Conservation (phyloP, 495 filamentous ascomycete genomes). For the Clohesyomyces aquaticus region DNA sequence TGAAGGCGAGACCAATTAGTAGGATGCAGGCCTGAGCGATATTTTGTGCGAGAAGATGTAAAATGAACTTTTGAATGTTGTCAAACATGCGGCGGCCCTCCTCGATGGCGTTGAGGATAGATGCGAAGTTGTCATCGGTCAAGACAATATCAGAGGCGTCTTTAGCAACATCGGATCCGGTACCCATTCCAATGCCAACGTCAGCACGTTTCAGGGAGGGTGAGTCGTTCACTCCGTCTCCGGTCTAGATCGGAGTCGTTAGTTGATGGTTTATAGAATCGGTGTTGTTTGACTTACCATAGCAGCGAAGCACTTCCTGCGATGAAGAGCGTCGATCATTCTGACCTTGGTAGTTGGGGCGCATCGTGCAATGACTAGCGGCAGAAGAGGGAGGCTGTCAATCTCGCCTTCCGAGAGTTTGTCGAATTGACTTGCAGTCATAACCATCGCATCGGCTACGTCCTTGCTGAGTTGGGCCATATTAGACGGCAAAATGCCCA, state of each 20-base stretch:
- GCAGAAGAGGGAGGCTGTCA: conserved; percentile 66
- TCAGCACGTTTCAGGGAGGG: conserved; percentile 80
- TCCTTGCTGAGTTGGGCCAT: conserved; percentile 42
- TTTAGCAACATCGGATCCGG: conserved; percentile 83
- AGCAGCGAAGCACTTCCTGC: conserved; percentile 66
- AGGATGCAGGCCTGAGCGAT: conserved; percentile 74
- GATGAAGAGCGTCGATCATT: conserved; percentile 76
- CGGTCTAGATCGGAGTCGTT: conserved; percentile 57
- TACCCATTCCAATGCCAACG: conserved; percentile 84
- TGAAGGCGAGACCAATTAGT: conserved; percentile 72
- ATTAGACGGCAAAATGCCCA: conserved; percentile 50
- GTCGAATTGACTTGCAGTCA: conserved; percentile 73
- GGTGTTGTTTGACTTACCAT: conserved; percentile 51
- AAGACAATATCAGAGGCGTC: conserved; percentile 83
- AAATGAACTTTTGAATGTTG: conserved; percentile 83
- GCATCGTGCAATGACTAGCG: conserved; percentile 72
- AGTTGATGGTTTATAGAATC: not conserved
- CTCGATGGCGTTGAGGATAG: conserved; percentile 74
- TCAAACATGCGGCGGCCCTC: conserved; percentile 78
- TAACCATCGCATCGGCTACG: conserved; percentile 56
- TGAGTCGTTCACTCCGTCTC: conserved; percentile 87
- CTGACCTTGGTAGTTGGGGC: conserved; percentile 74
- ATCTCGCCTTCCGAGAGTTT: conserved; percentile 62
- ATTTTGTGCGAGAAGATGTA: conserved; percentile 74
- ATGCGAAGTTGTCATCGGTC: conserved; percentile 82